Conservation (phyloP, 345 rosid species). For the Acer negundo region DNA sequence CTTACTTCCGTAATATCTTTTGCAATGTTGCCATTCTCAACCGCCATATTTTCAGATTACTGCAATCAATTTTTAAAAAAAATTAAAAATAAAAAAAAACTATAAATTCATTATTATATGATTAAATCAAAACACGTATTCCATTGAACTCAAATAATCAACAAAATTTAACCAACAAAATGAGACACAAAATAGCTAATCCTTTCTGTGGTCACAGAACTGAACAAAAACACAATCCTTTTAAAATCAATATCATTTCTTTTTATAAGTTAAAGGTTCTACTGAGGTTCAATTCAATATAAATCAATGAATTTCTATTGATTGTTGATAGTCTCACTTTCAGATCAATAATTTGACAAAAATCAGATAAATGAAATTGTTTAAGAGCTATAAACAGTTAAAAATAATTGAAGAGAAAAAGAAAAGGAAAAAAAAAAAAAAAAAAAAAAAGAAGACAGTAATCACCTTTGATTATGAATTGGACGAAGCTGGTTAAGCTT, state of each 20-base stretch:
- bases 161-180: neutral
- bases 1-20: constrained; percentile 87
- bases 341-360: neutral
- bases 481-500: neutral
- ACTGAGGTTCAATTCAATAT: neutral
- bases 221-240: neutral
- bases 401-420: neutral
- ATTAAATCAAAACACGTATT: neutral
- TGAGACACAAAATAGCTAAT: neutral
- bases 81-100: neutral
- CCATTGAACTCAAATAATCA: neutral
- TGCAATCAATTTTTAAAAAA: constrained; percentile 5
- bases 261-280: neutral
- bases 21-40: constrained; percentile 52
- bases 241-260: neutral
- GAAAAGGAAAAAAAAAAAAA: too few relatives aligned
- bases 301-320: too few relatives aligned
- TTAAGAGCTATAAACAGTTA: neutral
- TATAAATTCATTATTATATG: neutral
- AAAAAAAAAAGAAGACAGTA: neutral
- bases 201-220: neutral
- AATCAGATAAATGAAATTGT: neutral
- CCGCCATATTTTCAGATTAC: constrained; percentile 49
- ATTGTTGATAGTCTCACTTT: neutral
- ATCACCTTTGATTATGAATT: neutral